Base-by-base conservation (phyloP, 495 filamentous ascomycete species). In the Penicillium ochrochloron region DNA sequence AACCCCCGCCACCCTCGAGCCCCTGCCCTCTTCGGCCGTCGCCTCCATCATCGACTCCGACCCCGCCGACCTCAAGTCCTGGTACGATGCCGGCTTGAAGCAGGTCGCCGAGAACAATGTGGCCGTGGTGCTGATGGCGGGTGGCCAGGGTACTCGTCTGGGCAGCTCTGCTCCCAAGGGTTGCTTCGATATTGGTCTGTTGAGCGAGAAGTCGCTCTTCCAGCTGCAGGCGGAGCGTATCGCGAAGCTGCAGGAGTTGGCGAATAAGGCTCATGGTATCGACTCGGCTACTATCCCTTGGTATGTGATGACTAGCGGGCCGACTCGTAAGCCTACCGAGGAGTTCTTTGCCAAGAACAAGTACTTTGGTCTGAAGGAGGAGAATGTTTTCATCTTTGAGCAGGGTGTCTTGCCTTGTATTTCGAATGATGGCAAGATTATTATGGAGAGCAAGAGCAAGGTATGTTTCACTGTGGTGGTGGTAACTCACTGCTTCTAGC, bases 231-330 rank as follows among this genome's bases (percentile, higher is more conserved):
- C 90, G 17, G 92, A 99, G 86, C 81, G 96, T 48, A 99, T 99
- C 69, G 78, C 80, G 61, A 94, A 91, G 81, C 78, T 97, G n/a
- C 92, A 98, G 77, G 73, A 86, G 59, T 79, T 98, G 60, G 93
- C 93, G n/a, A 80, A 85, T 59, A 88, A 91, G 81, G 82, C 85
- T 63, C 83, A 88, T 55, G 85, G 85, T 19, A 88, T 87, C 62
- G 75, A 80, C 66, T 83, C 85, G 62, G 89, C 91, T 34, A 85
- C 89, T 9, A 88, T 99, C 34, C 96, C 95, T 8, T 99, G 95
- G 95, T 99, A 98, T 80, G 90, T 99, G 72, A 99, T 99, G 95
- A 99, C 95, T 64, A 96, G 92, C 69, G 95, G 95, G 11, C 96
- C 95, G n/a, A 99, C 95, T 14, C 86, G 94, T 67, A 86, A 87